Percentiles rank a stretch among this genome's conserved stretches.
These are phyloP conservation scores for Neonothopanus nambi DNA, from an alignment of 1,284 basidiomycete genomes.

Conservation along the genomic window DNA sequence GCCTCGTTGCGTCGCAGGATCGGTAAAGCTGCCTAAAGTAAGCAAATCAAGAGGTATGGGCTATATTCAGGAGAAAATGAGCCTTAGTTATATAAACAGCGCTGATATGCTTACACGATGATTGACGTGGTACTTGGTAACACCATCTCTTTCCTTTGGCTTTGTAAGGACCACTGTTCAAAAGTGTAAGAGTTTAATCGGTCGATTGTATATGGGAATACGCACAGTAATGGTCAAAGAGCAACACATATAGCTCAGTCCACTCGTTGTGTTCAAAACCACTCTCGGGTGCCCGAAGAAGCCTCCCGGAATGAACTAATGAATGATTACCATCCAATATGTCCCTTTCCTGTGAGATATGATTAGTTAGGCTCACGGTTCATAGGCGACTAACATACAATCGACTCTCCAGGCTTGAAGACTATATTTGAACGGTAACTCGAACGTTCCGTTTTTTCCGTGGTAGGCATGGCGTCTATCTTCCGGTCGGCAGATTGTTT, in stretches of 20 bases:
- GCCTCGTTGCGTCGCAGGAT: too few species aligned
- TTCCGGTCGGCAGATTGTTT: too few species aligned
- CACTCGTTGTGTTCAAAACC: slow-evolving; percentile 81
- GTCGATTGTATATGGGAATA: neutral
- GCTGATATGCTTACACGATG: slow-evolving; percentile 38
- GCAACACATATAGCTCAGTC: slow-evolving; percentile 81
- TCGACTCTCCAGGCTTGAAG: slow-evolving; percentile 77
- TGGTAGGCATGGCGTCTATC: slow-evolving; percentile 70
- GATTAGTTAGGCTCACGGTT: slow-evolving; percentile 62
- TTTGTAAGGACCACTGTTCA: too few species aligned
- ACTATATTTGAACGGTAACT: slow-evolving; percentile 76
- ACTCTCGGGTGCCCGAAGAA: slow-evolving; percentile 82
- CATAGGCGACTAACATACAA: slow-evolving; percentile 58
- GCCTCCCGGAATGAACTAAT: too few species aligned
- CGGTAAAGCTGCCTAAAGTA: slow-evolving; percentile 52
- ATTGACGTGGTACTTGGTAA: slow-evolving; percentile 78
- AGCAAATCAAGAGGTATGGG: slow-evolving; percentile 90
- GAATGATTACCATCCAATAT: too few species aligned
- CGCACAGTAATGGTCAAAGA: slow-evolving; percentile 91
- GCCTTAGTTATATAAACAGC: too few species aligned
- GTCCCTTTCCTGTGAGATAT: too few species aligned
- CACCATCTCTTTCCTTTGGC: slow-evolving; percentile 69
- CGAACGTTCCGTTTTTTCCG: slow-evolving; percentile 88
- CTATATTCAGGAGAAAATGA: too few species aligned
- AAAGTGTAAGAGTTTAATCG: slow-evolving; percentile 31